A percentile compares a stretch with the other conserved stretches of the same genome.
These are phyloP conservation scores for Syzygium aqueum DNA, from an alignment of 345 rosid genomes.

Conservation along the genomic window DNA sequence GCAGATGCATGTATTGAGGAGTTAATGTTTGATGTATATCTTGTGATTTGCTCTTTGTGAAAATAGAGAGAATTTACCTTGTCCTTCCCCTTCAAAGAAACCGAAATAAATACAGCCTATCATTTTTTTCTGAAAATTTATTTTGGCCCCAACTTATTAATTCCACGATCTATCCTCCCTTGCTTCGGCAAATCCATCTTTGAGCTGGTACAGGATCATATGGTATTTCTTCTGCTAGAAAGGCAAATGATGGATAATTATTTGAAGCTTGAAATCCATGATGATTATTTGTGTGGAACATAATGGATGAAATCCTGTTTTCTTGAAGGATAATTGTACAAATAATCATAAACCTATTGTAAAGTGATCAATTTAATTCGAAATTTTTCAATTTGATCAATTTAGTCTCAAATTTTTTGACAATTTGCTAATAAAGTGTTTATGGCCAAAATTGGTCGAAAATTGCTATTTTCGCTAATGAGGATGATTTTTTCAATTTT, in stretches of 20 bases:
- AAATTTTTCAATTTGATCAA: neutral
- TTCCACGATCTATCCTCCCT: neutral
- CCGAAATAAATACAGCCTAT: neutral
- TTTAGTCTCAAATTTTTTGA: neutral
- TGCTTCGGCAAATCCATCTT: neutral
- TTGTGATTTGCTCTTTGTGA: neutral
- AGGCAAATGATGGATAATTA: neutral
- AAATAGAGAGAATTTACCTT: neutral
- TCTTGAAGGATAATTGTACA: neutral
- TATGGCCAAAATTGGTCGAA: too few relatives aligned
- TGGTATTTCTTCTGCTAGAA: neutral
- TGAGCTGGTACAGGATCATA: neutral
- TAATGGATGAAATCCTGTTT: neutral
- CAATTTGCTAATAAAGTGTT: neutral
- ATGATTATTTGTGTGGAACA: neutral
- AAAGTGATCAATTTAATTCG: too few relatives aligned
- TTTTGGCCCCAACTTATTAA: neutral
- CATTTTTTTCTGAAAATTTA: neutral
- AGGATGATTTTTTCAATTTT: neutral
- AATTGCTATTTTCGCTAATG: neutral
- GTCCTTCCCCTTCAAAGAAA: neutral
- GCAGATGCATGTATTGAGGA: neutral
- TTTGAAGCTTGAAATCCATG: neutral
- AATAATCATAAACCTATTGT: too few relatives aligned
- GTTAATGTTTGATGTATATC: neutral